Base-by-base conservation (phyloP, 345 rosid genomes). In the Hypericum perforatum region DNA sequence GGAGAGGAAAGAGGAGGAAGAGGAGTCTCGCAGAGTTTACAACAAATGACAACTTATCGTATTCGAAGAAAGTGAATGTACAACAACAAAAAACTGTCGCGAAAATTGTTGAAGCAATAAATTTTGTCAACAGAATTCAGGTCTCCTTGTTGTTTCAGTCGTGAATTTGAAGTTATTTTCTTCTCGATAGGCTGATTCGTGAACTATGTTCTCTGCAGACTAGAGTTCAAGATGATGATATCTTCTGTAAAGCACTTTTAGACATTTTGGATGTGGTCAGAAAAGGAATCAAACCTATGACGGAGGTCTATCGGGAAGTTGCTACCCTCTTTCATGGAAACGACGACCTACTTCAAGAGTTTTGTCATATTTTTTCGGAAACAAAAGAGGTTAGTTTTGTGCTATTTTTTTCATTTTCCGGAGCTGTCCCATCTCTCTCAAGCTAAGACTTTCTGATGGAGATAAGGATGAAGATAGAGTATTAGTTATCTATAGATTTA, bases 31-130 rank as follows among this genome's bases (percentile, higher is more conserved):
- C 94, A 82, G 75, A 92, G 77, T 80, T 88, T 40, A 88, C 96
- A 10, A 88, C 96, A 43, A 85, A 82, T 43, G 98, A 92, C 72
- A 96, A 96, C 41, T 71, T 87, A 66, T 75, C 96, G 8, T 92
- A 92, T 59, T 90, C 87, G 42, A 92, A 88, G 56, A 94, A 94
- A 3, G 98, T 92, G 40, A 88, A 85, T n/a, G n/a, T n/a, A n/a
- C n/a, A n/a, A n/a, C n/a, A n/a, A 0, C 73, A 63, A 65, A 69
- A 69, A 48, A 69, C 63, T 60, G 64, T 57, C 22, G 69, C 63
- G 43, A 65, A 69, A 63, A 63, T 69, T 69, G 73, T 58, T 53
- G 65, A 63, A 55, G 73, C 73, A n/a, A n/a, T n/a, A n/a, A n/a
- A n/a, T n/a, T n/a, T n/a, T n/a, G n/a, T n/a, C n/a, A n/a, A n/a